Evolutionary conservation across 2,329 filamentous ascomycete genomes (phyloP).

Genomic region (Golovinomyces cichoracearum): DNA sequence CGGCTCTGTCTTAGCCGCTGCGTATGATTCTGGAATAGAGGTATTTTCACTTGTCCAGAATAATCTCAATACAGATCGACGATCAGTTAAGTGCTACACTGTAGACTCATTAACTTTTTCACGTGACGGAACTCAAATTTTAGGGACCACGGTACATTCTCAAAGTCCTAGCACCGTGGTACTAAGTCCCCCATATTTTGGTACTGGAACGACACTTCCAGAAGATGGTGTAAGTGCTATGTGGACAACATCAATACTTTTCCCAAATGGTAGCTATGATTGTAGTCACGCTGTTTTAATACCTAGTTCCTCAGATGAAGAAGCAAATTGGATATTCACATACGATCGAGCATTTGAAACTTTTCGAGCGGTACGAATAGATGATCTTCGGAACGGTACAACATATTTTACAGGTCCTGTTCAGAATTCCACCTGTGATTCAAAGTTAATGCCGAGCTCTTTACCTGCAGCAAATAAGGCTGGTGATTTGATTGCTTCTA

Average conservation of each 20-base stretch:
- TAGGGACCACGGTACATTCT: slow-evolving; percentile 45
- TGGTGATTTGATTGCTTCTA: slow-evolving; percentile 47
- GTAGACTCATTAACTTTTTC: slow-evolving; percentile 55
- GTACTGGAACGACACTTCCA: slow-evolving; percentile 37
- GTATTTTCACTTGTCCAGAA: slow-evolving; percentile 47
- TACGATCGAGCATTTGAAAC: slow-evolving; percentile 55
- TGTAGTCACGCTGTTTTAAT: slow-evolving; percentile 54
- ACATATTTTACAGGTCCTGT: slow-evolving; percentile 54
- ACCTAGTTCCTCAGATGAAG: slow-evolving; percentile 21
- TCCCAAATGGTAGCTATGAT: slow-evolving; percentile 54
- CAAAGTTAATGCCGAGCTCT: slow-evolving; percentile 40
- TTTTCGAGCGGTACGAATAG: slow-evolving; percentile 50
- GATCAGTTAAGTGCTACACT: slow-evolving; percentile 52
- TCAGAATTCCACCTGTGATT: slow-evolving; percentile 24
- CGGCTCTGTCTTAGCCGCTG: slow-evolving; percentile 57
- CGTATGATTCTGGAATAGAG: slow-evolving; percentile 72
- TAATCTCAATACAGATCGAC: slow-evolving; percentile 37
- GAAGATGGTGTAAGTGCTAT: slow-evolving; percentile 46
- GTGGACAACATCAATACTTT: slow-evolving; percentile 69
- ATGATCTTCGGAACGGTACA: slow-evolving; percentile 48
- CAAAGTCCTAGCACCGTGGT: slow-evolving; percentile 45
- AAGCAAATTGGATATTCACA: slow-evolving; percentile 51
- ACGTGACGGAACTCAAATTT: slow-evolving; percentile 48
- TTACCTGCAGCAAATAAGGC: slow-evolving; percentile 40
- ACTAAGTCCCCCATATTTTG: slow-evolving; percentile 55